Percentiles rank a stretch among this genome's conserved stretches.
phyloP scores from a whole-genome alignment of 306 rosid genomes.

The Mucuna pruriens region DNA sequence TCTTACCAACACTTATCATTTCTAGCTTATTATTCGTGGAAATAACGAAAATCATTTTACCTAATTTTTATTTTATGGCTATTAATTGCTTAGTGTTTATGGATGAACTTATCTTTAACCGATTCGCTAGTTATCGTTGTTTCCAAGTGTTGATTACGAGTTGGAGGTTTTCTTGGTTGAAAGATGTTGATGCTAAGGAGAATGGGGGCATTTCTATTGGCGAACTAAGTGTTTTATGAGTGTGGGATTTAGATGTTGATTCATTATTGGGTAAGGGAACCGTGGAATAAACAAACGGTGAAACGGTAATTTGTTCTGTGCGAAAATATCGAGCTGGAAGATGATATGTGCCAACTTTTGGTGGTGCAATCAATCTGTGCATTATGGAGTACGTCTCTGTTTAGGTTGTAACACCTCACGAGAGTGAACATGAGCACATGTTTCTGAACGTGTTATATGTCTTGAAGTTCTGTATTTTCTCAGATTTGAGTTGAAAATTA shows the following conservation, averaged over 20 bases:
- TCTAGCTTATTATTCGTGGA: neutral
- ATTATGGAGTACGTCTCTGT: neutral
- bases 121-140: neutral
- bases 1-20: neutral
- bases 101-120: neutral
- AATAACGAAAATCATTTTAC: neutral
- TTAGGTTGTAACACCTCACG: neutral
- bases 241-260: neutral
- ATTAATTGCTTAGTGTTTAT: neutral
- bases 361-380: neutral
- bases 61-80: neutral
- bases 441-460: neutral
- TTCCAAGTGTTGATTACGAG: neutral
- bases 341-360: neutral
- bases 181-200: neutral
- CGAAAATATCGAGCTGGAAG: neutral
- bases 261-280: neutral
- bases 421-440: neutral
- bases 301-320: neutral
- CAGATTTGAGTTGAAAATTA: conserved; percentile 9
- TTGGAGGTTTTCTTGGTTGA: neutral
- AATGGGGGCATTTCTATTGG: neutral
- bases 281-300: neutral
- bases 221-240: neutral
- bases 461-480: neutral